These are phyloP conservation scores for Flaveria bidentis DNA, from an alignment of 129 eudicot species.

Conservation along the genomic window DNA sequence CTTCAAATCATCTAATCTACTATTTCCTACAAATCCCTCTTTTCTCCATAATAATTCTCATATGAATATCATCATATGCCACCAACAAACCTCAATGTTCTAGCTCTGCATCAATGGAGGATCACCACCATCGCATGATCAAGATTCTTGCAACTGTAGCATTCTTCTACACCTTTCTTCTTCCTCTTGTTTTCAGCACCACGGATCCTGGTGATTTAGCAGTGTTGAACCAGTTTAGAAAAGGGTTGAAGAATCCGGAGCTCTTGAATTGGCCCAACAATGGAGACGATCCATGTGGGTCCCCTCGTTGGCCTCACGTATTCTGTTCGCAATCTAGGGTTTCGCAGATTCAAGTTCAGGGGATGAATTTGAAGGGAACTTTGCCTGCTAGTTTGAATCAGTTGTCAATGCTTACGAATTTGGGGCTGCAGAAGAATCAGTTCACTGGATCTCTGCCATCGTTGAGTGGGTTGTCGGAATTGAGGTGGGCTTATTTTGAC, in stretches of 20 bases:
- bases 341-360: constrained; percentile 83
- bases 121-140: not conserved
- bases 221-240: constrained; percentile 60
- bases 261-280: constrained; percentile 80
- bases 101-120: constrained; percentile 23
- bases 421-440: constrained; percentile 81
- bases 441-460: constrained; percentile 79
- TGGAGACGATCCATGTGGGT: constrained; percentile 88
- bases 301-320: constrained; percentile 77
- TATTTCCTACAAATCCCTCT: not conserved
- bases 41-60: constrained; percentile 3
- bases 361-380: constrained; percentile 70
- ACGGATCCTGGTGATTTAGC: constrained; percentile 87
- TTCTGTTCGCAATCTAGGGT: constrained; percentile 63
- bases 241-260: constrained; percentile 77
- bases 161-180: constrained; percentile 12
- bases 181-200: constrained; percentile 37
- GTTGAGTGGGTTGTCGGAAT: constrained; percentile 60
- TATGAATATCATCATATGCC: constrained; percentile 4
- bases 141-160: constrained; percentile 13
- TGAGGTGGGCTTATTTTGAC: constrained; percentile 77
- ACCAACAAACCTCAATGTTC: constrained; percentile 31
- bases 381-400: constrained; percentile 67
- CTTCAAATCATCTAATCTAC: not conserved
- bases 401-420: constrained; percentile 60